These are phyloP conservation scores for Chalciporus sp. DNA, from an alignment of 1,284 basidiomycete genomes.

Conservation along the genomic window DNA sequence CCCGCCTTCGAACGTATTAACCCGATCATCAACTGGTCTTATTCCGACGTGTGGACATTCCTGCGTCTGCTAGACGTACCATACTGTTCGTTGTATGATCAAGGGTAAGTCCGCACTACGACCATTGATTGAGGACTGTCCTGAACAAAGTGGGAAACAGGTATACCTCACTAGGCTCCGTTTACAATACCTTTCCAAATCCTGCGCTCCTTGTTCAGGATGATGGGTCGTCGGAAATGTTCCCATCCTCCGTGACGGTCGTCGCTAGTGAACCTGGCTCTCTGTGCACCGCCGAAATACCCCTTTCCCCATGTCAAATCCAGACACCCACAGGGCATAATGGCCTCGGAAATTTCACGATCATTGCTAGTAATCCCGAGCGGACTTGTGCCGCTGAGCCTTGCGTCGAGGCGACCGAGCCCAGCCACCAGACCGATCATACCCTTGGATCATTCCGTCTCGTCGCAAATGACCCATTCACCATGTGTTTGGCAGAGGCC, in stretches of 20 bases:
- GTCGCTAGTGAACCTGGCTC: constrained; percentile 24
- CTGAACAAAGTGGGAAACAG: constrained; percentile 42
- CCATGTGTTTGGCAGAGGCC: constrained; percentile 20
- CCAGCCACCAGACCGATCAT: background rate
- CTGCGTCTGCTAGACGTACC: constrained; percentile 75
- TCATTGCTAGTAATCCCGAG: constrained; percentile 28
- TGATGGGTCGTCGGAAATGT: constrained; percentile 11
- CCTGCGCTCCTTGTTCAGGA: constrained; percentile 66
- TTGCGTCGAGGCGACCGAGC: background rate
- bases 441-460: constrained; percentile 18
- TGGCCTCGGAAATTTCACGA: constrained; percentile 14
- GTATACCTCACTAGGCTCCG: constrained; percentile 95
- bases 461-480: constrained; percentile 26
- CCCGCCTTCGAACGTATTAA: constrained; percentile 90
- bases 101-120: constrained; percentile 63
- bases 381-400: constrained; percentile 25
- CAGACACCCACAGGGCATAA: background rate
- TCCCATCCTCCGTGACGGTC: constrained; percentile 20
- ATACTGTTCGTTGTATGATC: constrained; percentile 90
- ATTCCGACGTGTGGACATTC: constrained; percentile 89
- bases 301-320: background rate
- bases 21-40: constrained; percentile 95
- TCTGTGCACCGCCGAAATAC: constrained; percentile 17
- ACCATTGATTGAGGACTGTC: background rate
- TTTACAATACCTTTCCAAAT: constrained; percentile 92